Base-by-base conservation (phyloP, 2,329 filamentous ascomycete genomes). In the Colletotrichum phormii region DNA sequence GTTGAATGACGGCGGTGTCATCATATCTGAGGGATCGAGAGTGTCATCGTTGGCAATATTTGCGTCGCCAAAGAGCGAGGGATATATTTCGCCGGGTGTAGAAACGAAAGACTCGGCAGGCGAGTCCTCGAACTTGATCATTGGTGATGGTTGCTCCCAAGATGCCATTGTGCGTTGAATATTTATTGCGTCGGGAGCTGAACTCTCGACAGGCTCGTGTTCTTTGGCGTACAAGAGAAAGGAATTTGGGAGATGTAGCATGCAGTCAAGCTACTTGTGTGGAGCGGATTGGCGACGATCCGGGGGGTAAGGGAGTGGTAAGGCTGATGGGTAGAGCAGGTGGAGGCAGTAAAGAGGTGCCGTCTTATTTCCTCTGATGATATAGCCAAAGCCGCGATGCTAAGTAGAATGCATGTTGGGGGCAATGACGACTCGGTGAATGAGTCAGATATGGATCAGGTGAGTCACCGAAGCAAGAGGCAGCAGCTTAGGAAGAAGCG, bases 41-140 rank as follows among this genome's bases (percentile, higher is more conserved):
- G 84, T 83, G 35, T 76, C 74, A 33, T 77, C 68, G 11, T 77
- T 58, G 13, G 79, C 75, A 12, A 82, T 77, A 24, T 81, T 78
- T 3, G 61, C 67, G 12, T 72, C 71, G 2, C 58, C 77, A 77
- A 90, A 89, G 35, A 90, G 83, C 3, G 87, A 85, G 13, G 87
- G 80, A 78, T 85, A 87, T 74, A 82, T 80, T 72, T 89, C 86
- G 74, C 85, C 83, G 2, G 87, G 86, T 1, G 84, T 81, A 3
- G 88, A 89, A 49, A 89, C 79, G 57, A 89, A 83, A 5, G 88
- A 89, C 79, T 90, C 88, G 79, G 86, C 81, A 2, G 88, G 88
- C 53, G 88, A 89, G 71, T 83, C 77, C 80, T 90, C 87, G 75
- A 88, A 84, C 80, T 89, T 89, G 80, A 87, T 78, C 72, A 82